These are phyloP conservation scores for Chenopodium formosanum DNA, from an alignment of 148 eudicot species.

Conservation along the genomic window DNA sequence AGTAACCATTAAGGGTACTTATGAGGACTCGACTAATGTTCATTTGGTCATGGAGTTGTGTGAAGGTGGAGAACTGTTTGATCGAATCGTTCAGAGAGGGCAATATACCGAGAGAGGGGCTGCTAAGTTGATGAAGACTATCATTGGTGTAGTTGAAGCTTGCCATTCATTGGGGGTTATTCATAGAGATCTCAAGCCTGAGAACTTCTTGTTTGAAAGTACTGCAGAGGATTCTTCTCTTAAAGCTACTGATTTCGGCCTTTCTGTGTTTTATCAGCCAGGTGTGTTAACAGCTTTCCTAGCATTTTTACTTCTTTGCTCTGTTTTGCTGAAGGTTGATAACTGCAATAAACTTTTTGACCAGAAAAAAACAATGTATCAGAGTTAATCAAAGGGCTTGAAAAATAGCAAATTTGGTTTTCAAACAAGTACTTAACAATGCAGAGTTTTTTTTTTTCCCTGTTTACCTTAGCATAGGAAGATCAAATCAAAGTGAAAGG, in stretches of 20 bases:
- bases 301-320: not conserved
- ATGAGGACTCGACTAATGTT: conserved; percentile 51
- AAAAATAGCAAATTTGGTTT: too few relatives aligned
- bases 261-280: conserved; percentile 70
- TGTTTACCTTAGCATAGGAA: not conserved
- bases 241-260: conserved; percentile 62
- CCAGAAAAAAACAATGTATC: too few relatives aligned
- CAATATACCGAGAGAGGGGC: conserved; percentile 70
- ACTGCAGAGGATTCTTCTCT: conserved; percentile 56
- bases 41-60: conserved; percentile 78
- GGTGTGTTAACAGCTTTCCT: conserved; percentile 29
- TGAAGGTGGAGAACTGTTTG: conserved; percentile 69
- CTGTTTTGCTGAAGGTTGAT: not conserved
- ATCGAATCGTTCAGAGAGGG: conserved; percentile 61
- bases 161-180: conserved; percentile 76
- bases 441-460: not conserved
- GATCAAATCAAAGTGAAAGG: not conserved
- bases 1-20: conserved; percentile 58
- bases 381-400: too few relatives aligned
- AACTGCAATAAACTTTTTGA: not conserved
- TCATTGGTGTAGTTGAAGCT: conserved; percentile 57
- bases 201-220: conserved; percentile 59
- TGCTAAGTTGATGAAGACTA: conserved; percentile 57
- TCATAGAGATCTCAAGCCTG: conserved; percentile 79
- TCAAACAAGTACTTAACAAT: too few relatives aligned